Percentiles rank a stretch among this genome's conserved stretches.
These are phyloP conservation scores for Trypanosoma scelopori DNA, from an alignment of 208 protist genomes.

Conservation along the genomic window DNA sequence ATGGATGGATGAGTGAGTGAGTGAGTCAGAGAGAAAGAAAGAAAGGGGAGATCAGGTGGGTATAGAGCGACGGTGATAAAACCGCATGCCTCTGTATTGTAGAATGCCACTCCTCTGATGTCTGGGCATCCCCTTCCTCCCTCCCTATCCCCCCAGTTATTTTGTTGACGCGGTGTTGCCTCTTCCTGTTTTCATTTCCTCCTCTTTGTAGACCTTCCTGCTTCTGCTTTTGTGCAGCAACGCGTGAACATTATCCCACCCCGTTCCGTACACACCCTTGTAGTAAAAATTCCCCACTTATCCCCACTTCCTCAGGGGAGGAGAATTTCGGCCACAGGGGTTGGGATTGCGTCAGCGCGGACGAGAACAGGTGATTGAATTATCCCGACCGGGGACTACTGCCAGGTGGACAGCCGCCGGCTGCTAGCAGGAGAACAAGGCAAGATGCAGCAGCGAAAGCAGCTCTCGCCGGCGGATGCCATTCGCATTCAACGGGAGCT, in stretches of 20 bases:
- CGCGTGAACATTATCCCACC: no score
- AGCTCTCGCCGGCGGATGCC: constrained; percentile 1
- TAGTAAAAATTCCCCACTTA: no score
- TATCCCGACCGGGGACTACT: not conserved
- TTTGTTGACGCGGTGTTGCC: not conserved
- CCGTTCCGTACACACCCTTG: no score
- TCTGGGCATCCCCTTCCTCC: not conserved
- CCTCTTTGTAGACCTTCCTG: not conserved
- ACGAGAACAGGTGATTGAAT: not conserved
- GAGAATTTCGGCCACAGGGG: no score
- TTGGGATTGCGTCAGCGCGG: not conserved
- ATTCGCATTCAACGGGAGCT: constrained; percentile 27
- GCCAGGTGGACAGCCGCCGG: not conserved
- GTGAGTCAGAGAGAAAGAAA: not conserved
- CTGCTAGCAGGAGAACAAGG: no score
- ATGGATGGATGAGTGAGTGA: no score
- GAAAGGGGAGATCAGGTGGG: not conserved
- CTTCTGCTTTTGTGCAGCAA: not conserved
- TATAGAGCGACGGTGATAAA: not conserved
- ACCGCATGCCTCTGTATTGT: not conserved
- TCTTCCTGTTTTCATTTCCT: not conserved
- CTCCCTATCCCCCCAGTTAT: not conserved
- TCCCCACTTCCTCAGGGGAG: no score
- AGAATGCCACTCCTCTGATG: not conserved
- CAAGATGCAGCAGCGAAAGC: not conserved